Evolutionary conservation across 108 stramenopile genomes (phyloP).

Genomic region (Bacterosira constricta): DNA sequence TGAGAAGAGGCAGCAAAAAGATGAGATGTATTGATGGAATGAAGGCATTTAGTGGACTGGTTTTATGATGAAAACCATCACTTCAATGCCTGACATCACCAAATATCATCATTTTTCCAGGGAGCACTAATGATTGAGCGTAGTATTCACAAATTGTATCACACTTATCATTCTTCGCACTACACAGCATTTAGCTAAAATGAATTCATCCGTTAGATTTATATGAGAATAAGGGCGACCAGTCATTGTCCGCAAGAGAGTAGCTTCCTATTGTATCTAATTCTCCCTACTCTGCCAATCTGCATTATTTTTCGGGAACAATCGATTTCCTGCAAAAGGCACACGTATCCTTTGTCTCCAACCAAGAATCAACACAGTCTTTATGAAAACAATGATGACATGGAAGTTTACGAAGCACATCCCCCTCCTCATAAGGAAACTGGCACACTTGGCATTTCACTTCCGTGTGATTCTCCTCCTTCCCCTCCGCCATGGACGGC

Average conservation of each 20-base stretch:
- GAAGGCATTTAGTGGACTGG: not conserved
- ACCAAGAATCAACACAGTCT: conserved; percentile 92
- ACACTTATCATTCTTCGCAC: too few species aligned
- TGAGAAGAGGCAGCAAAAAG: not conserved
- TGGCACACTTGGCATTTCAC: conserved; percentile 92
- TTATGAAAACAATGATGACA: conserved; percentile 90
- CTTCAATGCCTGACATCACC: not conserved
- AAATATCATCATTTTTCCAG: not conserved
- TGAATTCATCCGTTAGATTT: too few species aligned
- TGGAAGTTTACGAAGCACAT: conserved; percentile 70
- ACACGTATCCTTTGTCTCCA: conserved; percentile 83
- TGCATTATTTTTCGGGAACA: conserved; percentile 11
- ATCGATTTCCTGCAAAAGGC: conserved; percentile 88
- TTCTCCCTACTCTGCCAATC: too few species aligned
- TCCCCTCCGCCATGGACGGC: conserved; percentile 34
- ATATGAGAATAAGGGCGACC: too few species aligned
- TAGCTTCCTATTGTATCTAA: too few species aligned
- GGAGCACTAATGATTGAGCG: too few species aligned
- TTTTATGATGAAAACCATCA: not conserved
- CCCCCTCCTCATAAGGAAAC: conserved; percentile 75
- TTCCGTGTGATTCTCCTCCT: conserved; percentile 73
- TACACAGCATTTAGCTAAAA: too few species aligned
- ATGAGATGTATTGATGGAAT: not conserved
- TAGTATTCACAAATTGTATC: too few species aligned
- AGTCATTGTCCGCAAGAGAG: too few species aligned